Percentiles rank a stretch among this genome's conserved stretches.
Evolutionary conservation across 352 stramenopile species (phyloP).

Genomic region (Globisporangium takayamanum): DNA sequence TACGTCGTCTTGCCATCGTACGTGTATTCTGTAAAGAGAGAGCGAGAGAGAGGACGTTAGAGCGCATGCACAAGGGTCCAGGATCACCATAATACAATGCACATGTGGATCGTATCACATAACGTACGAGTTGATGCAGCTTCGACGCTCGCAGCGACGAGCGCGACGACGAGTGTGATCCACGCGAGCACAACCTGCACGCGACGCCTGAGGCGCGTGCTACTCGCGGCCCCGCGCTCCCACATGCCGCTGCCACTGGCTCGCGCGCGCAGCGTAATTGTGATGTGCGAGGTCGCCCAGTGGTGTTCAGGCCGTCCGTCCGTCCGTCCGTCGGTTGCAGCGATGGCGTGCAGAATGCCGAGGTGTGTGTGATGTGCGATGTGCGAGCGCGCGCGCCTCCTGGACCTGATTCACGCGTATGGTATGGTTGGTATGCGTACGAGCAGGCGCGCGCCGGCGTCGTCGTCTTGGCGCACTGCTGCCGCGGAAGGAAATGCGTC

Average conservation of each 20-base stretch:
- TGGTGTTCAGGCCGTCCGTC: no score
- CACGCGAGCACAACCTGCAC: slow-evolving; percentile 9
- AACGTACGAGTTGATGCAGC: slow-evolving; percentile 6
- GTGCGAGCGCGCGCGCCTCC: background rate
- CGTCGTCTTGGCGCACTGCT: no score
- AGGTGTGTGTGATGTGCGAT: background rate
- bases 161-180: slow-evolving; percentile 10
- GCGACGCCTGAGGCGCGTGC: slow-evolving; percentile 1
- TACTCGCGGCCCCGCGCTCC: slow-evolving; percentile 2
- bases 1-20: slow-evolving; percentile 46
- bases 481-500: background rate
- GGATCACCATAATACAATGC: no score
- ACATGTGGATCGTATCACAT: background rate
- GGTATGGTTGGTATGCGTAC: no score
- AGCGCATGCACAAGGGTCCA: no score
- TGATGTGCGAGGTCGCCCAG: background rate
- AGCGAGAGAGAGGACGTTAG: background rate
- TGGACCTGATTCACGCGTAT: no score
- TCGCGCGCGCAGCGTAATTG: background rate
- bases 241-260: slow-evolving; percentile 7
- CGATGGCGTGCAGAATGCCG: no score
- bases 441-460: no score
- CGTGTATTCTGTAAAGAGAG: slow-evolving; percentile 10
- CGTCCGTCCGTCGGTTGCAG: no score
- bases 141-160: slow-evolving; percentile 8